phyloP scores from a whole-genome alignment of 1,139 yeast genomes.

The Scheffersomyces insectosa region DNA sequence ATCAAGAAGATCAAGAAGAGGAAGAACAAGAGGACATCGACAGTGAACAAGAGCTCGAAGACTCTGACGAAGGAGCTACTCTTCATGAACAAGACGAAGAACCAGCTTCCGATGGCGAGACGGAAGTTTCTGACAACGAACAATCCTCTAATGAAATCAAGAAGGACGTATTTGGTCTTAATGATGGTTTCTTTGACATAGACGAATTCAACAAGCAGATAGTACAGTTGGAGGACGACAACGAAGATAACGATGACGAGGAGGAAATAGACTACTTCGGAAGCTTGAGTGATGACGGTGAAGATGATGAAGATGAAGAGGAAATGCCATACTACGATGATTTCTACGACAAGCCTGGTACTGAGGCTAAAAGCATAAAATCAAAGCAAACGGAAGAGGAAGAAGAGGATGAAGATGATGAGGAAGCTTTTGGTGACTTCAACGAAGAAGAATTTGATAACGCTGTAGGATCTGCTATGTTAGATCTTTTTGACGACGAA shows the following conservation, averaged over 20 bases:
- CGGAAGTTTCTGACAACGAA: conserved; percentile 12
- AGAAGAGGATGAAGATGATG: conserved; percentile 33
- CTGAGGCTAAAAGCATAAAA: conserved; percentile 19
- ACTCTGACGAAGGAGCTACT: conserved; percentile 3
- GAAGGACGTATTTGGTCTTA: conserved; percentile 65
- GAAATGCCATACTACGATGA: conserved; percentile 75
- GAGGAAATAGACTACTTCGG: conserved; percentile 67
- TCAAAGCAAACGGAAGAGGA: conserved; percentile 15
- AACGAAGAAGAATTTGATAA: conserved; percentile 50
- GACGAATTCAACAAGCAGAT: conserved; percentile 86
- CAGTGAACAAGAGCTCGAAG: conserved; percentile 14
- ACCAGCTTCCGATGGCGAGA: conserved; percentile 15
- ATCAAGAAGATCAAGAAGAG: conserved; percentile 19
- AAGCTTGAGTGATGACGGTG: conserved; percentile 55
- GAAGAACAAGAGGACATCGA: conserved; percentile 12
- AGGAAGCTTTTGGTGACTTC: conserved; percentile 34
- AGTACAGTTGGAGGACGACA: conserved; percentile 63
- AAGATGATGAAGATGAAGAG: conserved; percentile 53
- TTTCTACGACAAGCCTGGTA: conserved; percentile 61
- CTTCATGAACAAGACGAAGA: conserved; percentile 16
- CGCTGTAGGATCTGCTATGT: conserved; percentile 57
- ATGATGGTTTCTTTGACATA: conserved; percentile 83
- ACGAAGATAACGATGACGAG: conserved; percentile 38
- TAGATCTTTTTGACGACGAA: conserved; percentile 63
- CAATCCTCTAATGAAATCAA: conserved; percentile 11